phyloP scores from a whole-genome alignment of 441 rosid species.

The Croton laevigatus region DNA sequence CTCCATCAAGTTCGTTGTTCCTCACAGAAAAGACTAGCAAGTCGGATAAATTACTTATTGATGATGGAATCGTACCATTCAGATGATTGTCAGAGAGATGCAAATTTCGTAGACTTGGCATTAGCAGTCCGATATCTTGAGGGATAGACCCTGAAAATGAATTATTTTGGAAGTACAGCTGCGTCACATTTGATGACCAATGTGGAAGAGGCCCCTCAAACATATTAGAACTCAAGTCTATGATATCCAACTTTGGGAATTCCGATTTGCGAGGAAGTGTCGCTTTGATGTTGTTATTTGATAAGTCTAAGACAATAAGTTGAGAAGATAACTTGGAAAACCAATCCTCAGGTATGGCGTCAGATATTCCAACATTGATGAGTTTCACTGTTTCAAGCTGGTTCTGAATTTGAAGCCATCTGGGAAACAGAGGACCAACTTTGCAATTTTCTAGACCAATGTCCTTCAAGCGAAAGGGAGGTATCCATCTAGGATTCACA shows the following conservation, averaged over 20 bases:
- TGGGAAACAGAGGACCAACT: slow-evolving; percentile 30
- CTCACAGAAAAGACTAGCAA: slow-evolving; percentile 39
- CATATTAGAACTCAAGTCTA: slow-evolving; percentile 24
- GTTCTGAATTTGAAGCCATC: slow-evolving; percentile 29
- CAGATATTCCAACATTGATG: slow-evolving; percentile 23
- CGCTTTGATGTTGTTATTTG: slow-evolving; percentile 17
- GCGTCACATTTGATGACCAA: slow-evolving; percentile 28
- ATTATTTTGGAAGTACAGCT: slow-evolving; percentile 39
- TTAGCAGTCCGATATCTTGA: slow-evolving; percentile 38
- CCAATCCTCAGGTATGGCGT: slow-evolving; percentile 29
- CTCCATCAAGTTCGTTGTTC: slow-evolving; percentile 45
- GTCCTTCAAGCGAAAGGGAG: slow-evolving; percentile 22
- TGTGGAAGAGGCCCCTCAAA: slow-evolving; percentile 32
- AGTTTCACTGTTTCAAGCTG: slow-evolving; percentile 13
- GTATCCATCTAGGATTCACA: slow-evolving; percentile 25
- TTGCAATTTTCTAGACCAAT: slow-evolving; percentile 10
- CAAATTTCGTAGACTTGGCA: slow-evolving; percentile 44
- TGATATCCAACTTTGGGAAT: not conserved
- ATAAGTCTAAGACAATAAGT: slow-evolving; percentile 14
- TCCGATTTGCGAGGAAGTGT: slow-evolving; percentile 7
- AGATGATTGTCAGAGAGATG: slow-evolving; percentile 43
- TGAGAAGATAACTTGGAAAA: slow-evolving; percentile 20
- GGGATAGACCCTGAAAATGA: slow-evolving; percentile 52
- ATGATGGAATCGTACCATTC: slow-evolving; percentile 39
- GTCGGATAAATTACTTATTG: slow-evolving; percentile 37